Base-by-base conservation (phyloP, 192 early-diverging fungal genomes). In the Dispira parvispora region DNA sequence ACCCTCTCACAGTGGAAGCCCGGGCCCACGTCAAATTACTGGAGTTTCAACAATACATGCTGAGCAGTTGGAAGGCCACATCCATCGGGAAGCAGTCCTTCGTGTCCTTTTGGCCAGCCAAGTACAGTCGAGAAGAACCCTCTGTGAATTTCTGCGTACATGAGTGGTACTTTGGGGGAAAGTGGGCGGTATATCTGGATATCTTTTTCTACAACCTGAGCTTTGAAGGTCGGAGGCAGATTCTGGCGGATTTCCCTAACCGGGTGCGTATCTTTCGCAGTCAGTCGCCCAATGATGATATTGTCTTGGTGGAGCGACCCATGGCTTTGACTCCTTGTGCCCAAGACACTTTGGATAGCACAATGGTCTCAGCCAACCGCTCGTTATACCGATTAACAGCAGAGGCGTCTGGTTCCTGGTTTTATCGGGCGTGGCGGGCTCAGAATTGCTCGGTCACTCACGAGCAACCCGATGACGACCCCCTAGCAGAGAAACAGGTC, bases 81-180 rank as follows among this genome's bases (percentile, higher is more conserved):
- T 60, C 57, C 32, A 27, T 60, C 3, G 57, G 57, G 38, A 13
- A 16, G 16, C 26, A 43, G 26, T 60, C 57, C 14, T 60, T 43
- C 16, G 57, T 43, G 21, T 26, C 21, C 13, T 60, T 60, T 27
- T 60, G 57, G 57, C 57, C 26, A 16, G 38, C 32, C 26, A 60
- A 60, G n/a, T 42, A 43, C 42, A 60, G 57, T 43, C 57, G 57
- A 12, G 57, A 60, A 32, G 21, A 60, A 43, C 57, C 57, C 10
- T 60, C 57, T 1, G 38, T 60, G 5, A 60, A 60, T 60, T 60
- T 60, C 57, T 60, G 57, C 32, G 57, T 60, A 18, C 57, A 60
- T 18, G 57, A 60, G 21, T 60, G 57, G 57, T 42, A 13, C 42
- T 60, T 60, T 60, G 57, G 32, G 27, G 57, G 13, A 11, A 60